Conservation (phyloP, 2,329 filamentous ascomycete genomes). For the Didymella segeticola region DNA sequence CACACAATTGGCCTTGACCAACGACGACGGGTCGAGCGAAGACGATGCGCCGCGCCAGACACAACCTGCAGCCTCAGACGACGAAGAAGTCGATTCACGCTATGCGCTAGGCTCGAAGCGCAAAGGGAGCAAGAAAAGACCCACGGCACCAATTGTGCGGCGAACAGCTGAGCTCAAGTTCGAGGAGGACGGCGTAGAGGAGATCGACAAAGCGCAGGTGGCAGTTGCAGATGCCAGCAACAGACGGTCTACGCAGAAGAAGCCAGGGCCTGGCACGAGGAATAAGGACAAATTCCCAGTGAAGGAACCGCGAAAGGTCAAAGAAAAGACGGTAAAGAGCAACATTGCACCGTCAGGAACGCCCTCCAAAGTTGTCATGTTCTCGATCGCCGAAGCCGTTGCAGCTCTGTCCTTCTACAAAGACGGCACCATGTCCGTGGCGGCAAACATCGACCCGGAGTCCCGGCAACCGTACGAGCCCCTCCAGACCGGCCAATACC, state of each 20-base stretch:
- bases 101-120: conserved; percentile 8
- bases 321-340: neutral
- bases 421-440: conserved; percentile 3
- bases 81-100: conserved; percentile 13
- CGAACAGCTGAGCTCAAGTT: conserved; percentile 10
- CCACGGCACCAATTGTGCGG: neutral
- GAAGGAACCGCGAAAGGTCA: neutral
- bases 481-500: conserved; percentile 12
- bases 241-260: neutral
- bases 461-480: conserved; percentile 10
- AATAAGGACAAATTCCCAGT: neutral
- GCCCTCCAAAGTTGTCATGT: conserved; percentile 16
- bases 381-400: conserved; percentile 19
- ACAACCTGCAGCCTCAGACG: neutral
- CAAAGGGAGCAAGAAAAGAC: neutral
- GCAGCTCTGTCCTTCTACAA: conserved; percentile 5
- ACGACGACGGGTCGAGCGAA: conserved; percentile 2
- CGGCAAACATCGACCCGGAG: conserved; percentile 4
- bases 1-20: neutral
- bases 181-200: conserved; percentile 12
- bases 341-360: neutral
- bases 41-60: neutral
- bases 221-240: neutral
- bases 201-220: conserved; percentile 9
- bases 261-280: neutral